Evolutionary conservation across 306 rosid genomes (phyloP), one percentile per base, ranked within the genome.

Genomic region (Gastrolobium bilobum): DNA sequence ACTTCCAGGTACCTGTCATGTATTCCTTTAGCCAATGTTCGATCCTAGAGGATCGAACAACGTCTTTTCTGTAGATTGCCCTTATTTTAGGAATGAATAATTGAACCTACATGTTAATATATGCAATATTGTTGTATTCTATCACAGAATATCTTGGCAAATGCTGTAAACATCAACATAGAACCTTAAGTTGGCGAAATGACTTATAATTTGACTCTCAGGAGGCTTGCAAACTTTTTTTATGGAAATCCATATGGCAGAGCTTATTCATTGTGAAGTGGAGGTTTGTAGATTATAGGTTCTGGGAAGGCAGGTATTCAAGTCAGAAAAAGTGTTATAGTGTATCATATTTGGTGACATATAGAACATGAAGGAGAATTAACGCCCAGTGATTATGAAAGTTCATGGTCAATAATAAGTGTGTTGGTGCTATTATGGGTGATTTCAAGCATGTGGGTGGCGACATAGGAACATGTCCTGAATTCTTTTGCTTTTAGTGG

Each of bases 341-440:
- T 47, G 14, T 65, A 44, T 73, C 65, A n/a, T 75, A 58, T 75
- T 58, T 48, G 72, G 39, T 13, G 68, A 66, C 75, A 44, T 51
- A 34, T 34, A 71, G 48, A 75, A 37, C 71, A 56, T 0, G 35
- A 46, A 38, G 84, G 15, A 48, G 64, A 39, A 67, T 53, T 38
- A 67, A 6, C 3, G 38, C 59, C 48, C 39, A 38, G 10, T 68
- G 38, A 20, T 59, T 59, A 68, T 81, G 77, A 14, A 75, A 50
- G 33, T 66, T 57, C 39, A 2, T 46, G 71, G 46, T 42, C 56
- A 35, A n/a, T 81, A 34, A 64, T 73, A 33, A 58, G 62, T 53
- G 38, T 73, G 61, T 46, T 31, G 43, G 52, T 64, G 68, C 56
- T 60, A 9, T 57, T 29, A 13, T 60, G 52, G 53, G 47, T 71